Percentiles rank a stretch among this genome's conserved stretches.
phyloP scores from a whole-genome alignment of 2,329 filamentous ascomycete genomes.

The Fusarium sp. region DNA sequence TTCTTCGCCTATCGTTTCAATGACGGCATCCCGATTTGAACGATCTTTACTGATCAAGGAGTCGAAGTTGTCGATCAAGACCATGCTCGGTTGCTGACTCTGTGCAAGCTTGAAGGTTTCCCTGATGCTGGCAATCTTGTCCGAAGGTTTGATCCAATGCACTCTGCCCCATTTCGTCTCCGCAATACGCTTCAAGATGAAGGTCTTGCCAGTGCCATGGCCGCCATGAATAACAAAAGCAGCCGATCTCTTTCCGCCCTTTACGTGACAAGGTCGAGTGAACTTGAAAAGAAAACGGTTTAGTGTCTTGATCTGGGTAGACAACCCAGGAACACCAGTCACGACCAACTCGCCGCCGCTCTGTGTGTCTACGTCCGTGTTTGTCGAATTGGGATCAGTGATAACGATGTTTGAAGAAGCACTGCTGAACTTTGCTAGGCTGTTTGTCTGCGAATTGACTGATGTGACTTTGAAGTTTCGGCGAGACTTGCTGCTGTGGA shows the following conservation, averaged over 20 bases:
- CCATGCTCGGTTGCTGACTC: slow-evolving; percentile 77
- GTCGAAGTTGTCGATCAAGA: slow-evolving; percentile 84
- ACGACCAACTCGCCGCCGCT: slow-evolving; percentile 58
- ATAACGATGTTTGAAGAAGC: slow-evolving; percentile 57
- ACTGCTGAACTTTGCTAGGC: slow-evolving; percentile 60
- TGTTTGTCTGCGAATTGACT: slow-evolving; percentile 66
- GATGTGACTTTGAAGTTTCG: slow-evolving; percentile 66
- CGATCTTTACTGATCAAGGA: slow-evolving; percentile 74
- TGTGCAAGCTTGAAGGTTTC: slow-evolving; percentile 78
- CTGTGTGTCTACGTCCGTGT: slow-evolving; percentile 30
- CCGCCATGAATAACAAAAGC: slow-evolving; percentile 84
- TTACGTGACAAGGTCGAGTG: slow-evolving; percentile 53
- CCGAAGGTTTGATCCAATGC: slow-evolving; percentile 68
- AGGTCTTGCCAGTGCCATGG: slow-evolving; percentile 86
- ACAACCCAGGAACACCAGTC: slow-evolving; percentile 75
- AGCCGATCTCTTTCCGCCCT: slow-evolving; percentile 57
- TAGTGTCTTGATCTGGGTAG: slow-evolving; percentile 72
- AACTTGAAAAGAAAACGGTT: slow-evolving; percentile 75
- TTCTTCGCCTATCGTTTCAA: slow-evolving; percentile 65
- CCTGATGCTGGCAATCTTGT: slow-evolving; percentile 71
- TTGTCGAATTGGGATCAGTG: slow-evolving; percentile 47
- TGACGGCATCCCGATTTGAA: slow-evolving; percentile 63
- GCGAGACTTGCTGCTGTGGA: slow-evolving; percentile 53
- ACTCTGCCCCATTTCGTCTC: slow-evolving; percentile 78
- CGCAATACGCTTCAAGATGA: slow-evolving; percentile 77